These are phyloP conservation scores for Candida awuae DNA, from an alignment of 805 yeast genomes.

Conservation along the genomic window DNA sequence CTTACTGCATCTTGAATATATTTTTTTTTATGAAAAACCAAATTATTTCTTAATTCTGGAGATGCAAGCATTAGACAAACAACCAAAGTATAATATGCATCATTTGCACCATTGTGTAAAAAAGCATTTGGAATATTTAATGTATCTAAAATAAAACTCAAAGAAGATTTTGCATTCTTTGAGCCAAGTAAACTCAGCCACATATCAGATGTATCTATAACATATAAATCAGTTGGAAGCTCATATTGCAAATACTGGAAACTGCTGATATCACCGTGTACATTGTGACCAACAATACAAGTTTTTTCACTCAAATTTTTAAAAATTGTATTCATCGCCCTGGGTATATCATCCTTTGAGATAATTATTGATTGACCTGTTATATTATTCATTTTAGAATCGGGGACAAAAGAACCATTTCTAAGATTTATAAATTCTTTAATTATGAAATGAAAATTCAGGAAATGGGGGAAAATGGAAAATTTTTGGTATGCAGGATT, in stretches of 20 bases:
- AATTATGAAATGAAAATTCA: constrained; percentile 23
- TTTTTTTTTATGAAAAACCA: constrained; percentile 5
- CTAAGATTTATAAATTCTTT: constrained; percentile 16
- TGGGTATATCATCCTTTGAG: constrained; percentile 11
- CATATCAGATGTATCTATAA: constrained; percentile 24
- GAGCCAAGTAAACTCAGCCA: constrained; percentile 20
- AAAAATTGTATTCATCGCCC: constrained; percentile 13
- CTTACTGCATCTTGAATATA: background rate
- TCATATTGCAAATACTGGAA: constrained; percentile 14
- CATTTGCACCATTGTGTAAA: constrained; percentile 28
- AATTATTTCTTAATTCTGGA: constrained; percentile 21
- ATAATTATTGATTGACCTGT: constrained; percentile 25
- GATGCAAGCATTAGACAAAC: constrained; percentile 23
- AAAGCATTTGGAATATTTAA: constrained; percentile 24
- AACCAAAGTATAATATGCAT: constrained; percentile 26
- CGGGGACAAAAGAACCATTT: constrained; percentile 24
- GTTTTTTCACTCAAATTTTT: constrained; percentile 14
- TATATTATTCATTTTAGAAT: constrained; percentile 21
- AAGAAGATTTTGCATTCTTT: constrained; percentile 13
- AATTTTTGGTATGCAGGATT: constrained; percentile 24
- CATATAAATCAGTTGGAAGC: constrained; percentile 15
- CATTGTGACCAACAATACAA: constrained; percentile 26
- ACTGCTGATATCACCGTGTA: constrained; percentile 21
- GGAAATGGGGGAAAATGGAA: constrained; percentile 26
- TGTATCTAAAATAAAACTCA: constrained; percentile 22